Evolutionary conservation across 192 early-diverging fungal genomes (phyloP).

Genomic region (Paraglomus occultum): DNA sequence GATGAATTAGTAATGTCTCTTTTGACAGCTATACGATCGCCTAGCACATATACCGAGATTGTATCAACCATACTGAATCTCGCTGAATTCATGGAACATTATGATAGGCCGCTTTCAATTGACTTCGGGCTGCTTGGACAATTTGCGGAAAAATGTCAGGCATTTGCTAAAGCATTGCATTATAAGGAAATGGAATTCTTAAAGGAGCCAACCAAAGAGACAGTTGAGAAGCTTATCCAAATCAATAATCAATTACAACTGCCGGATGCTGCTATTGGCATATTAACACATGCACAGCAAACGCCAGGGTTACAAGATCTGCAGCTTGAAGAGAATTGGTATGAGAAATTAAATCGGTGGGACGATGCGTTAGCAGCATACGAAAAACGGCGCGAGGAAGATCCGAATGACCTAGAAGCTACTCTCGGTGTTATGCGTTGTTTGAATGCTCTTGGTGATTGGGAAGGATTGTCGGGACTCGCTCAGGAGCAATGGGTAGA

Average conservation of each 20-base stretch:
- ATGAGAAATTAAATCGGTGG: conserved; percentile 89
- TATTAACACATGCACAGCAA: conserved; percentile 85
- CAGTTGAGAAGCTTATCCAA: conserved; percentile 87
- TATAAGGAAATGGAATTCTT: conserved; percentile 96
- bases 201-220: conserved; percentile 74
- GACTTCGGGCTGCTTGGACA: conserved; percentile 84
- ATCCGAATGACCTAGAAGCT: conserved; percentile 74
- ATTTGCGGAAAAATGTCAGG: conserved; percentile 91
- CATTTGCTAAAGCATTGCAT: conserved; percentile 97
- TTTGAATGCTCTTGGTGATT: conserved; percentile 89
- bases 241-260: conserved; percentile 95
- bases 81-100: conserved; percentile 99
- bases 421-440: conserved; percentile 86
- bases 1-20: conserved; percentile 82
- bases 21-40: conserved; percentile 76
- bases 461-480: conserved; percentile 78
- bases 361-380: conserved; percentile 90
- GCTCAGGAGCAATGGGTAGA: conserved; percentile 77
- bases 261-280: conserved; percentile 95
- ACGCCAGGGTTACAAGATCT: conserved; percentile 66
- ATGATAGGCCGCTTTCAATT: conserved; percentile 92
- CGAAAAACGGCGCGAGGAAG: conserved; percentile 72
- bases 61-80: conserved; percentile 88
- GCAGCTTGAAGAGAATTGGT: conserved; percentile 89
- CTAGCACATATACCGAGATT: conserved; percentile 89